phyloP scores from a whole-genome alignment of 768 basidiomycete species.

The Guyanaporus albipodus region DNA sequence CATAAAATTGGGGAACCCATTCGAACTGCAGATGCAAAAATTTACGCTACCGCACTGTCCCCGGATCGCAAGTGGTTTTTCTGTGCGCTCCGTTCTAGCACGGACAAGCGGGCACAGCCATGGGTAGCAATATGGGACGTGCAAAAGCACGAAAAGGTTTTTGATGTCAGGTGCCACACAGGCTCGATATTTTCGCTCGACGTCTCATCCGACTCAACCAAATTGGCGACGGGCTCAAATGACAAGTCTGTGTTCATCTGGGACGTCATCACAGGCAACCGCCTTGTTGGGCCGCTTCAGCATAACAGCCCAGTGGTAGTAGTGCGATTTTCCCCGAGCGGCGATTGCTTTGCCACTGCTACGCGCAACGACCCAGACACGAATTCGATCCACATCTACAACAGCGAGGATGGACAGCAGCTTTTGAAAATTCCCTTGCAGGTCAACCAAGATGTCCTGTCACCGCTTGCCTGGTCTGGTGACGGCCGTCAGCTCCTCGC shows the following conservation, averaged over 20 bases:
- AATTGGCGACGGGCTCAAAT: background rate
- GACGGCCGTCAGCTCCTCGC: background rate
- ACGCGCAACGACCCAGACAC: background rate
- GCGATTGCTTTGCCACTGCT: background rate
- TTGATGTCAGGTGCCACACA: background rate
- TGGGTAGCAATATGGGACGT: background rate
- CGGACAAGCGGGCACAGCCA: background rate
- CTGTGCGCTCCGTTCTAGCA: background rate
- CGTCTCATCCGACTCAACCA: background rate
- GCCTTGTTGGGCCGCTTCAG: background rate
- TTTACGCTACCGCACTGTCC: background rate
- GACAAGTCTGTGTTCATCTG: background rate
- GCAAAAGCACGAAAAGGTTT: background rate
- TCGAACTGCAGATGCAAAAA: background rate
- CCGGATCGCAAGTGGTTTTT: background rate
- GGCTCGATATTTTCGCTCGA: background rate
- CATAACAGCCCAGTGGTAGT: background rate
- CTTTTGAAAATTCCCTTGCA: background rate
- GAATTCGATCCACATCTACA: constrained; percentile 1
- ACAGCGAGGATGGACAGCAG: background rate
- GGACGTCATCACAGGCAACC: background rate
- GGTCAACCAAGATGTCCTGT: fast-evolving
- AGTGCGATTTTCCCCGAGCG: constrained; percentile 1
- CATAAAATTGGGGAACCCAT: background rate
- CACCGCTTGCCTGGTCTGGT: background rate